Evolutionary conservation across 768 basidiomycete species (phyloP).

Genomic region (Pleurotus tuoliensis): DNA sequence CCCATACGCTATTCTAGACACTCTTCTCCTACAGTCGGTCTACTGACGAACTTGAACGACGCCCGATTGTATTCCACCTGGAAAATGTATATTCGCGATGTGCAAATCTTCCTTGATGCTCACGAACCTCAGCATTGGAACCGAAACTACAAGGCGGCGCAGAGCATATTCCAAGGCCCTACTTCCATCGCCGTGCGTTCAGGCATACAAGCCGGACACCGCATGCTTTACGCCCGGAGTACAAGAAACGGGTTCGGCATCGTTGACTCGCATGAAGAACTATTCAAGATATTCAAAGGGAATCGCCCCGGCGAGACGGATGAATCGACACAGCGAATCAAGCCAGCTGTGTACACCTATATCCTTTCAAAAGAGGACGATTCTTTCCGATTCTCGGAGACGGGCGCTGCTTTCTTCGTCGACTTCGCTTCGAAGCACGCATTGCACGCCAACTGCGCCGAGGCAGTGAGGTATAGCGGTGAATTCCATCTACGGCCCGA

Average conservation of each 20-base stretch:
- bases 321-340: slow-evolving; percentile 43
- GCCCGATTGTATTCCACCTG: slow-evolving; percentile 73
- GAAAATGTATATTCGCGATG: slow-evolving; percentile 66
- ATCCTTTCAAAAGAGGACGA: slow-evolving; percentile 74
- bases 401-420: slow-evolving; percentile 83
- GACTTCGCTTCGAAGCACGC: slow-evolving; percentile 88
- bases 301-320: slow-evolving; percentile 10
- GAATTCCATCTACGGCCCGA: slow-evolving; percentile 76
- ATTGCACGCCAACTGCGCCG: slow-evolving; percentile 71
- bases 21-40: slow-evolving; percentile 66
- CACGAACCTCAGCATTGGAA: slow-evolving; percentile 61
- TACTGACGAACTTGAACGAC: slow-evolving; percentile 56
- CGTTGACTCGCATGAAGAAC: slow-evolving; percentile 44
- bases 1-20: slow-evolving; percentile 71
- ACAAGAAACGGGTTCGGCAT: slow-evolving; percentile 60
- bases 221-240: slow-evolving; percentile 68
- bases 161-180: slow-evolving; percentile 66
- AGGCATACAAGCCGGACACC: slow-evolving; percentile 69
- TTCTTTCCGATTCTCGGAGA: slow-evolving; percentile 80
- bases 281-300: slow-evolving; percentile 49
- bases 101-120: slow-evolving; percentile 58
- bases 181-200: slow-evolving; percentile 60
- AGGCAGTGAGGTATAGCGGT: slow-evolving; percentile 65
- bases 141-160: slow-evolving; percentile 60
- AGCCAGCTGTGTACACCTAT: slow-evolving; percentile 85